Base-by-base conservation (phyloP, 106 monocot genomes). In the Dendrobium huoshanense region DNA sequence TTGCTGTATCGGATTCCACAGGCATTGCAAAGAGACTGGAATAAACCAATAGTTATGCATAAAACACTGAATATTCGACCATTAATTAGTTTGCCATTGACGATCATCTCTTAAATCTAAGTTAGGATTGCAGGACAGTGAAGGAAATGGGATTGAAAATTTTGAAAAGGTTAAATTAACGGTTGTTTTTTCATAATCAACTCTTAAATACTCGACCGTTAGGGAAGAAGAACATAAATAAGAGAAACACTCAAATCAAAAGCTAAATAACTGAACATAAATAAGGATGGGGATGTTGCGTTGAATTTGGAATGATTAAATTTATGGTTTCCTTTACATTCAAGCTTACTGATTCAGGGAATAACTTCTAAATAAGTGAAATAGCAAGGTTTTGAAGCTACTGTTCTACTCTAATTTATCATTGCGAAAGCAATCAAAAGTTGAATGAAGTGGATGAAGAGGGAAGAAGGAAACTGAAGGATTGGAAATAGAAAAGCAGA, bases 1-100 rank as follows among this genome's bases (percentile, higher is more conserved):
- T 74, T 74, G 41, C 74, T 74, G 74, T 74, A 74, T 44, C 74
- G 74, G 41, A 74, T 74, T 15, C 74, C 74, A 18, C 74, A 74
- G 11, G 74, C 74, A 74, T 74, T 74, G 74, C 74, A 74, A 22
- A 74, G 74, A 9, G 74, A 74, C 74, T 74, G 74, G 7, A 44
- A 20, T 7, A 44, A 44, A 74, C 9, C 33, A 70, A 37, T 15
- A 70, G 33, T 16, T 16, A 70, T 24, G 64, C n/a, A 65, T 65
- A n/a, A 65, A 64, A 3, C 8, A 22, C 25, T 8, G 6, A 25
- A 22, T 9, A 65, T 1, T 24, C 64, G 9, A 25, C 64, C 24
- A 4, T 65, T 25, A 65, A 65, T 65, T 7, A 24, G n/a, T 22
- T 0, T 1, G 0, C 61, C 20, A n/a, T 22, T 61, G 6, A n/a